Base-by-base conservation (phyloP, 371 early-diverging fungal species). In the Rhizopus delemar region DNA sequence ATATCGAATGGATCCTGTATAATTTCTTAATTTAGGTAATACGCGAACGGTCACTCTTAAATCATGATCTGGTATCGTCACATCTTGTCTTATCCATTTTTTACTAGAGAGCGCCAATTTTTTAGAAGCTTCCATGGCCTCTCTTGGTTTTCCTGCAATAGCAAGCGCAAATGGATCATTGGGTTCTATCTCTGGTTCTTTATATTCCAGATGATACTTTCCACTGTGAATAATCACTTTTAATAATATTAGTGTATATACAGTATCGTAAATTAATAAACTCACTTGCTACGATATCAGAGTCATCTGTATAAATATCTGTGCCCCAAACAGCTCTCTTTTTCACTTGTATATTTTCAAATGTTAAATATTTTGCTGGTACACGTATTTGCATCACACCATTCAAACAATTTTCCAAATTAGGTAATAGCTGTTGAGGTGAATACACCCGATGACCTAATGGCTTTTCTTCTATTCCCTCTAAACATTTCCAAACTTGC, bases 241-340 rank as follows among this genome's bases (percentile, higher is more conserved):
- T 28, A n/a, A 41, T 7, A 28, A 28, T 43, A 15, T 31, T 13
- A 60, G 5, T 9, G 13, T 6, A 1, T 12, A 43, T 31, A 39
- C 2, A 31, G 0, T 4, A 53, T 8, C 28, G 11, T 34, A 32
- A 12, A 31, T 6, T 48, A 9, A 50, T 6, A 28, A 22, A 63
- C 70, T 70, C 77, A 90, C 91, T 88, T 11, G 91, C 86, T 28
- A 94, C 92, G 32, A 92, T 75, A 59, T 94, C 94, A 0, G 92
- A 91, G 66, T 94, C 94, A 59, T 94, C 94, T 0, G 91, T 88
- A 63, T 94, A 94, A 15, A 94, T 70, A 56, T 89, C 91, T 1
- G 94, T 92, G 5, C 94, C 94, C 94, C 94, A 94, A 6, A 94
- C 22, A 3, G 89, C 87, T 38, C 80, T 73, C 53, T 74, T 80